Base-by-base conservation (phyloP, 805 yeast species). In the Candida qinlingensis region DNA sequence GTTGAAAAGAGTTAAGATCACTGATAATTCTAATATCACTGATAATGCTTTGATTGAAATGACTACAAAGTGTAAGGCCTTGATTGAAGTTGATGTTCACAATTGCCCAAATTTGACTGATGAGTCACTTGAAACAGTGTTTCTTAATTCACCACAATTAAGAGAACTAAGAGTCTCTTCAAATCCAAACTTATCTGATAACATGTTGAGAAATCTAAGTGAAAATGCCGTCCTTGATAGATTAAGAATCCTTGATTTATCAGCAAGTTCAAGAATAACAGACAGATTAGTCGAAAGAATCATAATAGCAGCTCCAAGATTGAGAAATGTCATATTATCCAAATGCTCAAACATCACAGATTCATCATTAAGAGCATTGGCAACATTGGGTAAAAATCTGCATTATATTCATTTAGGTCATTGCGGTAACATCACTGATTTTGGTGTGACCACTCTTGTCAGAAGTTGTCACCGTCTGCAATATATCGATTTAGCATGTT, bases 331-430 rank as follows among this genome's bases (percentile, higher is more conserved):
- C 34, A 91, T 88, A 12, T 71, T 92, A 49, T 91, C 96, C 7
- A 94, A 94, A 66, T 94, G 98, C 71, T 72, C 82, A 61, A 82
- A 83, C 60, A 80, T 92, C 30, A 88, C 97, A 1, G 97, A 92
- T 70, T 76, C 82, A 1, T 81, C 95, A 3, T 69, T 92, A 39
- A 72, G 81, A 45, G 80, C 87, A 13, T 72, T 94, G 53, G 77
- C 95, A 6, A 75, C 74, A 31, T 72, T 94, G 50, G 96, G 92
- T 4, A 79, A 85, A 59, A 83, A 83, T 56, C 72, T 92, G 56
- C 97, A 90, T 61, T 89, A 90, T 58, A 76, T 94, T 44, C 98
- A 94, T 69, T 75, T 92, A 52, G 98, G 98, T 13, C 98, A 92
- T 69, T 94, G 99, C 70, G 77, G 82, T 41, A 80, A 85, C 60